Conservation (phyloP, 2,329 filamentous ascomycete species). For the Sarocladium brachiariae region DNA sequence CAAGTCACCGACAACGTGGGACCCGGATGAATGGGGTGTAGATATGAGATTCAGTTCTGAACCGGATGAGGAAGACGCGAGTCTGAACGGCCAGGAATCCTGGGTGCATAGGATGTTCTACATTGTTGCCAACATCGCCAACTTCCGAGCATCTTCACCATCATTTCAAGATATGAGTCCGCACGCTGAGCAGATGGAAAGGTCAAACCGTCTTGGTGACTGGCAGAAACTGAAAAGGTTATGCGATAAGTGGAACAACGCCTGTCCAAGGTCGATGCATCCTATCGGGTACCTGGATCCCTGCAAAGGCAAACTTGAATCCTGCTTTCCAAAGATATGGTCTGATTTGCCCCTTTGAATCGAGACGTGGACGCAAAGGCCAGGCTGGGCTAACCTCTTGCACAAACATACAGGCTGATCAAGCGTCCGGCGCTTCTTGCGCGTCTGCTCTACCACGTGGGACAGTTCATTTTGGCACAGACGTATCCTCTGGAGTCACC, state of each 20-base stretch:
- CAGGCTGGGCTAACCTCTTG: not conserved
- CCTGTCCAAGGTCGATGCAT: conserved; percentile 78
- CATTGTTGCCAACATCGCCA: conserved; percentile 78
- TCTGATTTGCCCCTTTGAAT: conserved; percentile 30
- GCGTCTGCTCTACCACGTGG: conserved; percentile 82
- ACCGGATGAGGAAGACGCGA: conserved; percentile 39
- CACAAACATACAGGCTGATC: conserved; percentile 62
- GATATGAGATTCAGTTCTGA: conserved; percentile 59
- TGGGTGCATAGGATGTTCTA: conserved; percentile 90
- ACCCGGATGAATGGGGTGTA: conserved; percentile 84
- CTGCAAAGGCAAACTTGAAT: conserved; percentile 60
- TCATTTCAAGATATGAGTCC: conserved; percentile 52
- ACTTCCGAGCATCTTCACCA: conserved; percentile 69
- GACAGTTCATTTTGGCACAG: conserved; percentile 73
- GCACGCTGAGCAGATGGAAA: conserved; percentile 55
- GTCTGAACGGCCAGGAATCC: conserved; percentile 60
- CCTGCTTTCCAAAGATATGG: conserved; percentile 82
- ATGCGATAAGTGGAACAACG: conserved; percentile 75
- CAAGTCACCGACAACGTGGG: conserved; percentile 82
- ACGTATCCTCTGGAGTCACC: conserved; percentile 63
- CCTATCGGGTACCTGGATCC: conserved; percentile 72
- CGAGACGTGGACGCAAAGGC: not conserved
- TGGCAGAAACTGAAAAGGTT: conserved; percentile 77
- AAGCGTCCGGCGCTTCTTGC: conserved; percentile 77
- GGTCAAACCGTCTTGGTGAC: conserved; percentile 61